Percentiles rank a stretch among this genome's conserved stretches.
Evolutionary conservation across 805 yeast species (phyloP).

Genomic region (Osmozyma mogii): DNA sequence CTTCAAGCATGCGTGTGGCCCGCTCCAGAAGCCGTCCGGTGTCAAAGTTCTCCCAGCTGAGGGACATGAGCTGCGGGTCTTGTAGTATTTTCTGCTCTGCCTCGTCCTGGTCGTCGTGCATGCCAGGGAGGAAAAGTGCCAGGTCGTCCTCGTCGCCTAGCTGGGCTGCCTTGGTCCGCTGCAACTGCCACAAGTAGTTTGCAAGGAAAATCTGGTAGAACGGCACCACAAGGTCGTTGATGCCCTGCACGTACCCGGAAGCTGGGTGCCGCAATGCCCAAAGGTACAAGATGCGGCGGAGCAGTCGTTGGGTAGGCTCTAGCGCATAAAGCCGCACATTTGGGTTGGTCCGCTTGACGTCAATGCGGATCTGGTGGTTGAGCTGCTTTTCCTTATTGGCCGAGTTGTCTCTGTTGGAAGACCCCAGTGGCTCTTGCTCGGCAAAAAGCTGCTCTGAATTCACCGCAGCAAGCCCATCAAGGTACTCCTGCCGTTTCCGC

Average conservation of each 20-base stretch:
- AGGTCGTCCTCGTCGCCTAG: slow-evolving; percentile 15
- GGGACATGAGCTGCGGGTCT: slow-evolving; percentile 19
- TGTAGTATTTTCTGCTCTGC: slow-evolving; percentile 17
- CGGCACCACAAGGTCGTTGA: slow-evolving; percentile 89
- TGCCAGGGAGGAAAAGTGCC: slow-evolving; percentile 26
- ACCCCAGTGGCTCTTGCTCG: slow-evolving; percentile 19
- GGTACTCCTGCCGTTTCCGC: slow-evolving; percentile 80
- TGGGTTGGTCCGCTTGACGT: slow-evolving; percentile 91
- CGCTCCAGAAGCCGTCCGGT: slow-evolving; percentile 53
- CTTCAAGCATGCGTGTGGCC: slow-evolving; percentile 68
- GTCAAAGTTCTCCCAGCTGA: slow-evolving; percentile 48
- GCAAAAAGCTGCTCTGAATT: slow-evolving; percentile 28
- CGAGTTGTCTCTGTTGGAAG: slow-evolving; percentile 28
- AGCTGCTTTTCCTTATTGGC: slow-evolving; percentile 53
- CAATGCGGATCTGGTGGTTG: slow-evolving; percentile 95
- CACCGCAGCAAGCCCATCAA: slow-evolving; percentile 65
- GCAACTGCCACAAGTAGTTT: slow-evolving; percentile 47
- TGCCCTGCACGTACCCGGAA: slow-evolving; percentile 96
- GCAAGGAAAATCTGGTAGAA: slow-evolving; percentile 79
- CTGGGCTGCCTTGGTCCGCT: slow-evolving; percentile 12
- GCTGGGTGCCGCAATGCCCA: slow-evolving; percentile 99
- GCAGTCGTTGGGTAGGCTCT: slow-evolving; percentile 64
- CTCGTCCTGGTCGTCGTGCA: slow-evolving; percentile 21
- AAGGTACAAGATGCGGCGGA: slow-evolving; percentile 74
- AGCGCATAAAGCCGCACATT: slow-evolving; percentile 63